Evolutionary conservation across 257 asterid species (phyloP), one percentile per base, ranked within the genome.

Genomic region (Nicotiana noctiflora): DNA sequence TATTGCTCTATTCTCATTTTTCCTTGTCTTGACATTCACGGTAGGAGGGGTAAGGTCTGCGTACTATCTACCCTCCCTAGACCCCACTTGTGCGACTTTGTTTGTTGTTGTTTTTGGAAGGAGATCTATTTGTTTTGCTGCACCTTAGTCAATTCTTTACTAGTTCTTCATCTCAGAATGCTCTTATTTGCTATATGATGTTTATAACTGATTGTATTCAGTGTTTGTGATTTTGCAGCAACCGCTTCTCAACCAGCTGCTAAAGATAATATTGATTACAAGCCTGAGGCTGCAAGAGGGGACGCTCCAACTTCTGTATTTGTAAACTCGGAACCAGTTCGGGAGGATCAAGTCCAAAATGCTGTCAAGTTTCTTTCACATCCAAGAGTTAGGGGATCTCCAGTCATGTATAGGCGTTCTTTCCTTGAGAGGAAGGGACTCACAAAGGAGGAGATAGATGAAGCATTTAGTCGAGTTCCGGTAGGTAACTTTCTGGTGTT

Each of bases 401-500:
- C 99, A 12, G 95, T 94, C 79, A 90, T 92, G 51, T 89, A 96
- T 80, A 91, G 97, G 85, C 90, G 98, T 79, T 96, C 98, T 10
- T 96, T 96, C 92, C 99, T 96, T 57, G 99, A 96, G 92, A 88
- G 91, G 86, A 96, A 96, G 88, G 99, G 99, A 64, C 98, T 96
- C 82, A 94, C 99, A 2, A 96, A 90, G 87, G 99, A 94, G 90
- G 99, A 96, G 91, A 96, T 96, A 31, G 99, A 96, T 86, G 99
- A 96, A 88, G 97, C 99, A 75, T 96, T 96, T 82, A 92, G 90
- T 57, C 94, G 92, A 72, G 97, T 96, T 88, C 98, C 98, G 46
- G 98, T 91, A 84, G 84, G 97, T n/a, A 63, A 12, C 44, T 44
- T 23, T 44, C 60, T 72, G 60, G 27, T 78, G 49, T 76, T 65